Evolutionary conservation across 176 grass and related monocot species (phyloP).

Genomic region (Bolboschoenus planiculmis): DNA sequence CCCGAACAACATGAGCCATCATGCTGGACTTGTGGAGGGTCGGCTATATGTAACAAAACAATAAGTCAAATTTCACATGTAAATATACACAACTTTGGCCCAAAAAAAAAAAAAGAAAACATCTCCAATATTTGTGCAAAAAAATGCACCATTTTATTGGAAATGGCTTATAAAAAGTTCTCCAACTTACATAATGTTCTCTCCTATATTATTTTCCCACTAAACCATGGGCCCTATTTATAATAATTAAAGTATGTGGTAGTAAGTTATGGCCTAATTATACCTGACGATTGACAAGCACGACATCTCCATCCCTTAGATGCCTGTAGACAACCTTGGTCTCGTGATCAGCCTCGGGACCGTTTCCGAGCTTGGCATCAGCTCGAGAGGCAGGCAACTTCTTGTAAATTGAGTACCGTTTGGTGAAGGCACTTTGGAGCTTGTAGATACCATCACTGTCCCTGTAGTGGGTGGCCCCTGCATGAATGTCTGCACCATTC

Average conservation of each 20-base stretch:
- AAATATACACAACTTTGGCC: background rate
- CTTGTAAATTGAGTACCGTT: constrained; percentile 44
- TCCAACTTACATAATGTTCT: background rate
- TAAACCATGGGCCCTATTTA: background rate
- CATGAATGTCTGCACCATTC: constrained; percentile 75
- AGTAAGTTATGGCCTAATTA: background rate
- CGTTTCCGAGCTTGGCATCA: constrained; percentile 48
- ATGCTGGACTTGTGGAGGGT: constrained; percentile 97
- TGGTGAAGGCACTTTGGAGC: constrained; percentile 32
- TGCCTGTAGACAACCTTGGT: constrained; percentile 84
- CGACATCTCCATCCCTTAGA: constrained; percentile 79
- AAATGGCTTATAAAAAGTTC: background rate
- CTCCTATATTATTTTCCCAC: background rate
- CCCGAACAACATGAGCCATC: constrained; percentile 95
- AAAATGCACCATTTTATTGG: background rate
- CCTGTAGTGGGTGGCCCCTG: constrained; percentile 80
- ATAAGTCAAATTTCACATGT: constrained; percentile 2
- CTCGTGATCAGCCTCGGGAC: constrained; percentile 61
- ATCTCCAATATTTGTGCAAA: background rate
- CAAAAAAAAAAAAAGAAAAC: background rate
- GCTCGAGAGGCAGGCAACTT: constrained; percentile 51
- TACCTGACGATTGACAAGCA: constrained; percentile 97
- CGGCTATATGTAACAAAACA: constrained; percentile 45
- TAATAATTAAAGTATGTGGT: background rate
- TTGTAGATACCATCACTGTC: constrained; percentile 50